Base-by-base conservation (phyloP, 78 protist genomes). In the Guillardia theta region DNA sequence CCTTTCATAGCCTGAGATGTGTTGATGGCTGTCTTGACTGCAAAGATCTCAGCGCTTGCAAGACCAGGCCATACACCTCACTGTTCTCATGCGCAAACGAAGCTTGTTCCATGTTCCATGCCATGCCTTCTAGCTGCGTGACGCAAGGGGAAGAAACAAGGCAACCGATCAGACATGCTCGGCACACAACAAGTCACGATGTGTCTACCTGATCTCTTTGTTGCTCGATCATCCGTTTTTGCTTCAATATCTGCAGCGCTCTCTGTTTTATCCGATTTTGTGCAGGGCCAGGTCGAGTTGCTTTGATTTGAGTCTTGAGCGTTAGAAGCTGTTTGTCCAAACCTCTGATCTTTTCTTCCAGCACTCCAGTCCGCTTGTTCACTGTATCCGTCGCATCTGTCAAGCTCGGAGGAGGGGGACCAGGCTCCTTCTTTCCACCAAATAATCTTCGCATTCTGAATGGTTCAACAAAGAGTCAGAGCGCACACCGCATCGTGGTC, bases 371-470 rank as follows among this genome's bases (percentile, higher is more conserved):
- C 18, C 90, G 90, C 48, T 78, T 78, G 90, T 78, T 78, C 9
- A 30, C 90, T 15, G 90, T 43, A 19, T 78, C 90, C 4, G 90
- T 78, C 24, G 90, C 90, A n/a, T 78, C 90, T 4, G 44, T 30
- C n/a, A 78, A 36, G 33, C 53, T 43, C 10, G 90, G 90, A 2
- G 45, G 24, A 1, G 90, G 90, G 0, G 47, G 9, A 0, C 2
- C 43, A 9, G 80, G 80, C 83, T 70, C 83, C 90, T 78, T 78
- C 90, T 78, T 78, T 45, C 90, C 90, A 24, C 90, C 90, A 43
- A 78, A 78, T 44, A 78, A 22, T n/a, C 90, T 45, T 30, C 44
- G 10, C 90, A 78, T 78, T 58, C 70, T 58, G 3, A 6, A 58
- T 58, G n/a, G n/a, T n/a, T n/a, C n/a, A n/a, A n/a, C n/a, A n/a